Percentiles rank a stretch among this genome's conserved stretches.
phyloP scores from a whole-genome alignment of 169 alveolate species.

The Perkinsus chesapeaki region DNA sequence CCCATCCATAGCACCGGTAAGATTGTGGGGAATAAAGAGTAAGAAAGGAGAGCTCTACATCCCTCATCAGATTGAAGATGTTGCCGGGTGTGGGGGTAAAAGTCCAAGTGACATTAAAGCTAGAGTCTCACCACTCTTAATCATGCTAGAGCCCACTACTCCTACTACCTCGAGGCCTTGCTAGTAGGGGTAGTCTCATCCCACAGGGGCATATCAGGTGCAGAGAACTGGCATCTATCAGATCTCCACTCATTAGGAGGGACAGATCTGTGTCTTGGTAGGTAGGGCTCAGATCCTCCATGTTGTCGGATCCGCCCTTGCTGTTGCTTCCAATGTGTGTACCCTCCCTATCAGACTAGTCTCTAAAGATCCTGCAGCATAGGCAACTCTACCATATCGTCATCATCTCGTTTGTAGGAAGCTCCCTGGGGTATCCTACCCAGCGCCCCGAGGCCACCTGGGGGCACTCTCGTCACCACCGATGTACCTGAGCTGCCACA shows the following conservation, averaged over 20 bases:
- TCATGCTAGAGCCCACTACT: too few species aligned
- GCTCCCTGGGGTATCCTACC: background rate
- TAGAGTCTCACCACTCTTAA: too few species aligned
- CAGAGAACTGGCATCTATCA: background rate
- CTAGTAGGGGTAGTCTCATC: background rate
- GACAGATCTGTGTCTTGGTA: background rate
- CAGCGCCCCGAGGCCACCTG: background rate
- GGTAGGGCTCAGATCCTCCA: background rate
- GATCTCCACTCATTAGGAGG: background rate
- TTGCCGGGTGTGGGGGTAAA: too few species aligned
- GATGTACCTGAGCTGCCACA: too few species aligned
- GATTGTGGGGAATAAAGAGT: too few species aligned
- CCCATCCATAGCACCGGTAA: too few species aligned
- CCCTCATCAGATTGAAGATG: too few species aligned
- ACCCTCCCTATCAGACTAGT: background rate
- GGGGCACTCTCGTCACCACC: too few species aligned
- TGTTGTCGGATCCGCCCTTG: background rate
- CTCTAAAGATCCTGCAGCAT: background rate
- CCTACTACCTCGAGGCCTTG: background rate
- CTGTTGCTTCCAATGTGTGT: background rate
- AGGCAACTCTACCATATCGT: background rate
- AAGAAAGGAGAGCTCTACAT: too few species aligned
- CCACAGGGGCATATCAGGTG: background rate
- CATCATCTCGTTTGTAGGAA: background rate
- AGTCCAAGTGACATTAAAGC: too few species aligned